Conservation (phyloP, 768 basidiomycete genomes). For the Suillus brevipes region DNA sequence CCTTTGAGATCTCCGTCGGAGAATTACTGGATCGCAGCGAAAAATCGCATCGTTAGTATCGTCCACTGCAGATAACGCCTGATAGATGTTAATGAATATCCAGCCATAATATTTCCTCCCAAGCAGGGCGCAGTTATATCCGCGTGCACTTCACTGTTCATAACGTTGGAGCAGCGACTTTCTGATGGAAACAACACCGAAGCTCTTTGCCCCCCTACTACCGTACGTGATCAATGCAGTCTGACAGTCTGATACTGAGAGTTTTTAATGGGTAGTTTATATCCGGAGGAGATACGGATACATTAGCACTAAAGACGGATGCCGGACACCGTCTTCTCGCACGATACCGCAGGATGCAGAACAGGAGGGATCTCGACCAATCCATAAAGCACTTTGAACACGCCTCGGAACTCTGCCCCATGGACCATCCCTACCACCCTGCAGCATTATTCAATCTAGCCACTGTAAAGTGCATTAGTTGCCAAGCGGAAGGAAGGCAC, state of each 20-base stretch:
- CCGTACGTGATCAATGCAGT: background rate
- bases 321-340: background rate
- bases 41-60: background rate
- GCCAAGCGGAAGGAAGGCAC: background rate
- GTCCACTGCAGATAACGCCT: background rate
- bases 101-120: background rate
- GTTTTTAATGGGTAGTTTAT: background rate
- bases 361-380: background rate
- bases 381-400: background rate
- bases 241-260: background rate
- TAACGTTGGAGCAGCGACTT: background rate
- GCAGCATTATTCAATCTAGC: background rate
- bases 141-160: background rate
- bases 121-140: background rate
- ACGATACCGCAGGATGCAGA: background rate
- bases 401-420: background rate
- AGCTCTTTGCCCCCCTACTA: background rate
- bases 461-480: background rate
- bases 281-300: accelerated
- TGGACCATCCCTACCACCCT: background rate
- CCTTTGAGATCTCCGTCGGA: background rate
- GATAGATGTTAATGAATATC: background rate
- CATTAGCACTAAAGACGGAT: background rate
- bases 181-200: background rate
- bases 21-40: slow-evolving; percentile 4